Evolutionary conservation across 73 alveolate species (phyloP), one percentile per base, ranked within the genome.

Genomic region (Tetrahymena borealis): DNA sequence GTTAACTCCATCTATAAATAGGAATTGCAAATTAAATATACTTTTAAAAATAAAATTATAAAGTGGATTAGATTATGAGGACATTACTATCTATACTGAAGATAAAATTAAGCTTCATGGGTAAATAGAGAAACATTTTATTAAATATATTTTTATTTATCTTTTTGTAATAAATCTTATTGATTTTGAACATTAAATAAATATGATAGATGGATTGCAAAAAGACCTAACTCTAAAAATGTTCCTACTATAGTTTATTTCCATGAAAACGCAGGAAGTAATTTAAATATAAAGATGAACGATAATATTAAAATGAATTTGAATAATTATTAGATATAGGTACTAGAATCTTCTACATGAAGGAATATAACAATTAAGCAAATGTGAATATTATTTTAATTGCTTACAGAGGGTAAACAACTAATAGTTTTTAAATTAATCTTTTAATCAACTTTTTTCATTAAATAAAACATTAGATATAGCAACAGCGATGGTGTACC

Each of bases 191-290:
- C n/a, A n/a, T n/a, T n/a, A n/a, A n/a, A n/a, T n/a, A n/a, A n/a
- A n/a, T n/a, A n/a, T n/a, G n/a, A n/a, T 60, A 60, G 97, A 77
- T 97, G 99, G 98, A 91, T 97, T 36, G 93, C 97, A 78, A 90
- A 94, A 79, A 91, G 90, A 90, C 78, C 90, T 24, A 42, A 93
- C 91, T 36, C 91, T 94, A 91, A 11, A 91, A 37, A 92, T 35
- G 97, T 38, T 12, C 93, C 97, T 4, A 95, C 99, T 0, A 91
- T 98, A 7, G 91, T 98, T 39, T 98, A 95, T 95, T 98, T 98
- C 95, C 99, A 97, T 91, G 99, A 96, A 91, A 98, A 98, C 94
- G 99, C 99, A 78, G 99, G 99, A 90, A 98, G 95, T 91, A 78
- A 36, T 6, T 38, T 33, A 16, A n/a, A 90, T 39, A 96, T 1